Evolutionary conservation across 352 stramenopile genomes (phyloP).

Genomic region (Globisporangium irregulare): DNA sequence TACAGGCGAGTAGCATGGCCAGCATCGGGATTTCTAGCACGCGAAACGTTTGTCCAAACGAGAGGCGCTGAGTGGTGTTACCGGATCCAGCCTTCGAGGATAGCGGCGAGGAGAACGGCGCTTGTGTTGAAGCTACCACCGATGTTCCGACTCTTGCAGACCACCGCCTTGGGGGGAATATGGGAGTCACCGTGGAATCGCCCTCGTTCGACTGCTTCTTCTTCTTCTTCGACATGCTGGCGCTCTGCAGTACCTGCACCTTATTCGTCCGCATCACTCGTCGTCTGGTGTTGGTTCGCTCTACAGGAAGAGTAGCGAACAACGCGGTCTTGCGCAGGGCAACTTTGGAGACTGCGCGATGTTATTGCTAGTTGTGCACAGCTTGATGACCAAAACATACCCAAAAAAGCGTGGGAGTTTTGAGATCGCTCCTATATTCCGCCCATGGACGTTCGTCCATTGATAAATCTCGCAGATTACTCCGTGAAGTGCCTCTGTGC

Average conservation of each 20-base stretch:
- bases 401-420: too few relatives aligned
- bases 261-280: too few relatives aligned
- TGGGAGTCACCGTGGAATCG: not conserved
- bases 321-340: too few relatives aligned
- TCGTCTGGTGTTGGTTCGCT: too few relatives aligned
- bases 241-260: not conserved
- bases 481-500: too few relatives aligned
- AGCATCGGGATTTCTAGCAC: constrained; percentile 19
- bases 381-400: too few relatives aligned
- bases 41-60: constrained; percentile 24
- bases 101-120: not conserved
- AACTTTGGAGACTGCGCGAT: too few relatives aligned
- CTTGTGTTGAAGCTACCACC: not conserved
- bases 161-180: not conserved
- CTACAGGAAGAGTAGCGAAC: too few relatives aligned
- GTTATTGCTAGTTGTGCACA: too few relatives aligned
- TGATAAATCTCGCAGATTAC: too few relatives aligned
- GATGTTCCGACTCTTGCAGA: not conserved
- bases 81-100: not conserved
- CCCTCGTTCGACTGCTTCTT: not conserved
- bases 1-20: constrained; percentile 19
- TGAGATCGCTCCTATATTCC: too few relatives aligned
- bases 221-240: not conserved
- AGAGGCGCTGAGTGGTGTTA: not conserved
- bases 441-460: too few relatives aligned